A percentile compares a stretch with the other conserved stretches of the same genome.
phyloP scores from a whole-genome alignment of 495 filamentous ascomycete genomes.

The Poronia punctata region DNA sequence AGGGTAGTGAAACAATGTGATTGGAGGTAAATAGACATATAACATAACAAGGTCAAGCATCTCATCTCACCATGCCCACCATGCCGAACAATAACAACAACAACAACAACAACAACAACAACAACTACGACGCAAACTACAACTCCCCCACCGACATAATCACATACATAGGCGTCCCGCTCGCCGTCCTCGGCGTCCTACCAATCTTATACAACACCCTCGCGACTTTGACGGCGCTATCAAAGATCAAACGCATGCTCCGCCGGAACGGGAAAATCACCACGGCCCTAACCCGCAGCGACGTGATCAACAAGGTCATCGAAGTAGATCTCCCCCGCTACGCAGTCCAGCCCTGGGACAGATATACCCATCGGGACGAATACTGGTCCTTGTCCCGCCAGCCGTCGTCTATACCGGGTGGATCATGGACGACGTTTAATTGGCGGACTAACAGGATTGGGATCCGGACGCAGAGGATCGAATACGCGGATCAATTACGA shows the following conservation, averaged over 20 bases:
- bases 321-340: conserved; percentile 60
- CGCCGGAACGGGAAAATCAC: conserved; percentile 41
- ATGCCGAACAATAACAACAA: conserved; percentile 15
- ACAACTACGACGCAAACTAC: no score
- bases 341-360: conserved; percentile 52
- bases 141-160: conserved; percentile 35
- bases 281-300: conserved; percentile 52
- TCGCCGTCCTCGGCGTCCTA: conserved; percentile 60
- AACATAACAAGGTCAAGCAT: no score
- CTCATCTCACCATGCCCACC: no score
- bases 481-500: conserved; percentile 58
- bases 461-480: conserved; percentile 50
- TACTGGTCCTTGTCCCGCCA: conserved; percentile 50
- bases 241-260: conserved; percentile 51
- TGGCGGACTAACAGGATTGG: conserved; percentile 56
- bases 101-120: no score
- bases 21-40: no score
- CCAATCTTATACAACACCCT: conserved; percentile 59
- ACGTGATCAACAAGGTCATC: conserved; percentile 57
- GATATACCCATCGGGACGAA: conserved; percentile 39
- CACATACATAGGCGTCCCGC: conserved; percentile 54
- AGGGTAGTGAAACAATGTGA: no score
- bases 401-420: conserved; percentile 47
- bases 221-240: conserved; percentile 45
- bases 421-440: conserved; percentile 57